Conservation (phyloP, 1,139 yeast species). For the Pichia sp. region DNA sequence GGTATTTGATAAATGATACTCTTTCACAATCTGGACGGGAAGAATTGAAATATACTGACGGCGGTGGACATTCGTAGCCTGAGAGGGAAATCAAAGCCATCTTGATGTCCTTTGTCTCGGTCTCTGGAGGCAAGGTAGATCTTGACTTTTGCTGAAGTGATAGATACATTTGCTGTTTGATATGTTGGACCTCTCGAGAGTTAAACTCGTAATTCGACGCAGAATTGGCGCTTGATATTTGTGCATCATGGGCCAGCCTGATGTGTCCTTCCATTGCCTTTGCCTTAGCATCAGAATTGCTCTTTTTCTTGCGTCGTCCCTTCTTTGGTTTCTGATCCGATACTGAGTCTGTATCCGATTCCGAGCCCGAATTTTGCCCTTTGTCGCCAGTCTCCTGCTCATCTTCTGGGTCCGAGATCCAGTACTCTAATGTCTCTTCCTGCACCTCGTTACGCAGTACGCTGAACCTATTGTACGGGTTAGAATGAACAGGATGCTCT, state of each 20-base stretch:
- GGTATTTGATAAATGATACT: slow-evolving; percentile 8
- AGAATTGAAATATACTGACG: background rate
- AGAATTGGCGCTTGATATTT: background rate
- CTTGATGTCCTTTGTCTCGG: slow-evolving; percentile 5
- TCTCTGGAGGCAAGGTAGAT: slow-evolving; percentile 3
- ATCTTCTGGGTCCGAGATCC: slow-evolving; percentile 16
- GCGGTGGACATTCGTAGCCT: slow-evolving; percentile 9
- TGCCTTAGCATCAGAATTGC: background rate
- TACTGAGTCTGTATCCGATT: background rate
- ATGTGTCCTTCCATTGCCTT: background rate
- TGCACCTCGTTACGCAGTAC: slow-evolving; percentile 13
- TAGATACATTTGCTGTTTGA: slow-evolving; percentile 15
- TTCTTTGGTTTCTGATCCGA: background rate
- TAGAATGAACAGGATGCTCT: slow-evolving; percentile 10
- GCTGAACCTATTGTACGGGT: slow-evolving; percentile 20
- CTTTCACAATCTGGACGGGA: background rate
- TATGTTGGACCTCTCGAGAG: slow-evolving; percentile 9
- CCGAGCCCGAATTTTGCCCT: too few relatives aligned
- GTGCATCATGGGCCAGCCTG: slow-evolving; percentile 9
- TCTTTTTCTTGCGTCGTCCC: background rate
- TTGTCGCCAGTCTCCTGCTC: background rate
- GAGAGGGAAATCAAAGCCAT: slow-evolving; percentile 3
- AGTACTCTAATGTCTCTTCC: slow-evolving; percentile 21
- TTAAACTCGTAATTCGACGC: slow-evolving; percentile 7
- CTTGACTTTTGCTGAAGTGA: slow-evolving; percentile 4